Conservation (phyloP, 352 stramenopile species). For the Pythium apleroticum region DNA sequence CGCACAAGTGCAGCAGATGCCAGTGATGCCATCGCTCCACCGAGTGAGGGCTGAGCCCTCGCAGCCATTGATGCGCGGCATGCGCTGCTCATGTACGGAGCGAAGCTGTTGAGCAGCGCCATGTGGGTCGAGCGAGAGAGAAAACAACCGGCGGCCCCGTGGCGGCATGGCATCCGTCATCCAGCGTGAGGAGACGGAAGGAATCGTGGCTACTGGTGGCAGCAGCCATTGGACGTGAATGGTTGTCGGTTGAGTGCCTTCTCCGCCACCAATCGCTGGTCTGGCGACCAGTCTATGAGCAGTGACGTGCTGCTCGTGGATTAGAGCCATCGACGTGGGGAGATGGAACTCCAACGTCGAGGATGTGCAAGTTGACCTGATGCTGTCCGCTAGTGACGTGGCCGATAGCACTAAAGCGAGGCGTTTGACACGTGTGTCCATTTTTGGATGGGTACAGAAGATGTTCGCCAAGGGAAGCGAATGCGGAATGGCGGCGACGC, state of each 20-base stretch:
- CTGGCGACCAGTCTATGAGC: slow-evolving; percentile 10
- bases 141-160: background rate
- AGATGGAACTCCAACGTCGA: too few relatives aligned
- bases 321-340: background rate
- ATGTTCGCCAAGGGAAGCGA: background rate
- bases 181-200: background rate
- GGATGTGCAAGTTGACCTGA: background rate
- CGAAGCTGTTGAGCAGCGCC: background rate
- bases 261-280: slow-evolving; percentile 9
- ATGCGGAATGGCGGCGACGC: slow-evolving; percentile 17
- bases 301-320: slow-evolving; percentile 17
- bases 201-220: slow-evolving; percentile 5
- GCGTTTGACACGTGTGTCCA: slow-evolving; percentile 17
- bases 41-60: background rate
- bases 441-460: slow-evolving; percentile 21
- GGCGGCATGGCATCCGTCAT: background rate
- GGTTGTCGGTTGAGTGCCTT: slow-evolving; percentile 1
- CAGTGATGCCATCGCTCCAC: background rate
- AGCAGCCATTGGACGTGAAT: background rate
- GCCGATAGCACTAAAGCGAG: slow-evolving; percentile 9
- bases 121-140: background rate
- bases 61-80: background rate
- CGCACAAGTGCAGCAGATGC: background rate
- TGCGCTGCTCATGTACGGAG: background rate
- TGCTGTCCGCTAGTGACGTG: background rate